Base-by-base conservation (phyloP, 345 rosid genomes). In the Pelargonium nanum region DNA sequence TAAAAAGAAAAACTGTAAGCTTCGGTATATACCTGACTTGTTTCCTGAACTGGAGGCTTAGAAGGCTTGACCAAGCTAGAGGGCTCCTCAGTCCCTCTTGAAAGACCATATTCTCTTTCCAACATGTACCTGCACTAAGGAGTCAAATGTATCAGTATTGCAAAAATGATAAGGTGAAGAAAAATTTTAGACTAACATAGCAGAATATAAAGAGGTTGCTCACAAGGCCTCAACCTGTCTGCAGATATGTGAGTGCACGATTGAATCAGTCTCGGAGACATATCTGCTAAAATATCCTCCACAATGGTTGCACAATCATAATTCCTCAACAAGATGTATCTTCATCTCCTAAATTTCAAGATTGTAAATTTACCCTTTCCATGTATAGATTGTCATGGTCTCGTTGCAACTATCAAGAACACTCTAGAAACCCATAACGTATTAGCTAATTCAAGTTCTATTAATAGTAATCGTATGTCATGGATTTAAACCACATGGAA, bases 271-370 rank as follows among this genome's bases (percentile, higher is more conserved):
- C 40, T 86, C 97, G 53, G 44, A 12, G 95, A 83, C 51, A 86
- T 74, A 70, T 78, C 81, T 1, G 88, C 88, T 58, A 90, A 65
- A 44, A 94, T 94, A 67, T 90, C 91, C 72, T 94, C 99, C 99
- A 94, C 99, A 94, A 86, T 54, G 99, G 91, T 56, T 96, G 95
- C n/a, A n/a, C n/a, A 22, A 90, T 97, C 96, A 90, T 94, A 59
- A 94, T 94, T 23, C 99, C 99, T 66, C 97, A 95, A 70, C 83
- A 79, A 78, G 95, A 95, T 1, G 78, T 69, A 24, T 94, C 99
- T 78, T 90, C 95, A 70, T 85, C 96, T 66, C 99, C 99, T 19
- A 94, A 90, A 56, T 65, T 81, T 45, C 99, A 50, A 94, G 96
- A 19, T 97, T 94, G 55, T 88, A 88, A 25, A 97, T 94, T 78